Conservation (phyloP, 805 yeast species). For the Hermanozyma aechmeae region DNA sequence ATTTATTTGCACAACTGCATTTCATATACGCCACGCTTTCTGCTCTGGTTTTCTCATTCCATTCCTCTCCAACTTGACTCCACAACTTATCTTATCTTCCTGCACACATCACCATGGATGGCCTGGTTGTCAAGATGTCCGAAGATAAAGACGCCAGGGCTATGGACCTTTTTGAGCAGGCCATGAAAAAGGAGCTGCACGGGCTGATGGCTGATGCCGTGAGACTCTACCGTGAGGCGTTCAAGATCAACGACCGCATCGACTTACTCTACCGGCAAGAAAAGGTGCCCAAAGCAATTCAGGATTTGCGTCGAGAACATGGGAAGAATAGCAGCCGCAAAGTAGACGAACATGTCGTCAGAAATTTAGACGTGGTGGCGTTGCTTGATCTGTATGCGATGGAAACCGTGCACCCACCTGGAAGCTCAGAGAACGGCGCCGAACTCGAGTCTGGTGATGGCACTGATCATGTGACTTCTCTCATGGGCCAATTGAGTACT, state of each 20-base stretch:
- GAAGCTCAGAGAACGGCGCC: conserved; percentile 2
- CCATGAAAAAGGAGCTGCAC: conserved; percentile 57
- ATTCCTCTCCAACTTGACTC: no score
- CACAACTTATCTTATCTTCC: no score
- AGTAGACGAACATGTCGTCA: conserved; percentile 28
- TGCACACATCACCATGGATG: no score
- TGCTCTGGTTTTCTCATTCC: no score
- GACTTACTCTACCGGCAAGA: conserved; percentile 60
- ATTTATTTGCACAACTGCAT: no score
- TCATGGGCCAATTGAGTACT: conserved; percentile 17
- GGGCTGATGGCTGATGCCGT: conserved; percentile 84
- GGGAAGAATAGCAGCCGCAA: conserved; percentile 20
- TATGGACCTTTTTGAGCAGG: conserved; percentile 56
- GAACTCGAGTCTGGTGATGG: no score
- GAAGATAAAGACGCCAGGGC: conserved; percentile 33
- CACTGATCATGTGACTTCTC: conserved; percentile 14
- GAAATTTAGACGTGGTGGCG: conserved; percentile 31
- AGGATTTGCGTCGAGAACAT: conserved; percentile 12
- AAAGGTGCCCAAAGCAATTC: conserved; percentile 31
- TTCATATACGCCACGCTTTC: no score
- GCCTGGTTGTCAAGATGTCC: no score
- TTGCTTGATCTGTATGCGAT: conserved; percentile 28
- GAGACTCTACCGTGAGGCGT: conserved; percentile 60
- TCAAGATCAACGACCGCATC: conserved; percentile 47
- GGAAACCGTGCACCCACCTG: conserved; percentile 21